A percentile compares a stretch with the other conserved stretches of the same genome.
Evolutionary conservation across 257 asterid species (phyloP).

Genomic region (Anisodus acutangulus): DNA sequence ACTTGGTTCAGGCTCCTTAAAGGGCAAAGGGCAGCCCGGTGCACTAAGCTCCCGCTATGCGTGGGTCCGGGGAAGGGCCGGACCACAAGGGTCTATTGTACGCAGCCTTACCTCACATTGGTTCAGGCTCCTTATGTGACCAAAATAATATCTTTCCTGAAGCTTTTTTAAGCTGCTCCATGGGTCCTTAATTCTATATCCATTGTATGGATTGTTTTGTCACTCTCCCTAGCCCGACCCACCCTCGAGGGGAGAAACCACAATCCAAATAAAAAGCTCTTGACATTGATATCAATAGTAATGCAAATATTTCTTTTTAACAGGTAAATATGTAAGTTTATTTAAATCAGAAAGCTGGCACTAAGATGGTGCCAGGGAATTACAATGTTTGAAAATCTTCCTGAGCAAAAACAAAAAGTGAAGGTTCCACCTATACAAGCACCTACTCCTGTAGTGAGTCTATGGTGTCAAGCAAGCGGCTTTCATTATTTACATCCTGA

Average conservation of each 20-base stretch:
- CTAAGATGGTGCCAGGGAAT: neutral
- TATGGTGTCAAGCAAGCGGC: neutral
- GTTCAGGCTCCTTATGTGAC: neutral
- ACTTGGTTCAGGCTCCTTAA: neutral
- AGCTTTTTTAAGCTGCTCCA: neutral
- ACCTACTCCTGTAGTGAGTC: neutral
- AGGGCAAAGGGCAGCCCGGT: no score
- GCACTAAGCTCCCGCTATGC: no score
- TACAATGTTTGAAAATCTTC: neutral
- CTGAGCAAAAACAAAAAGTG: neutral
- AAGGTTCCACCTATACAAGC: neutral
- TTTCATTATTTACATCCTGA: neutral
- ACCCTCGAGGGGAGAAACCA: neutral
- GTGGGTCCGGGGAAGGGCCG: no score
- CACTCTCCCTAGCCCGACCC: neutral
- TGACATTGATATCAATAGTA: neutral
- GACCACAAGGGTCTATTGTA: no score
- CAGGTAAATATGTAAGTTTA: neutral
- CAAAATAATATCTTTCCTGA: neutral
- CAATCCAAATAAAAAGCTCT: neutral
- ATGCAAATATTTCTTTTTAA: neutral
- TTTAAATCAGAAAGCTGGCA: neutral
- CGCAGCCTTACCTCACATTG: neutral
- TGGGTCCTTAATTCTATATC: neutral
- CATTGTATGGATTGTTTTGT: neutral